A percentile compares a stretch with the other conserved stretches of the same genome.
phyloP scores from a whole-genome alignment of 2,329 filamentous ascomycete genomes.

The Colletotrichum chrysophilum region DNA sequence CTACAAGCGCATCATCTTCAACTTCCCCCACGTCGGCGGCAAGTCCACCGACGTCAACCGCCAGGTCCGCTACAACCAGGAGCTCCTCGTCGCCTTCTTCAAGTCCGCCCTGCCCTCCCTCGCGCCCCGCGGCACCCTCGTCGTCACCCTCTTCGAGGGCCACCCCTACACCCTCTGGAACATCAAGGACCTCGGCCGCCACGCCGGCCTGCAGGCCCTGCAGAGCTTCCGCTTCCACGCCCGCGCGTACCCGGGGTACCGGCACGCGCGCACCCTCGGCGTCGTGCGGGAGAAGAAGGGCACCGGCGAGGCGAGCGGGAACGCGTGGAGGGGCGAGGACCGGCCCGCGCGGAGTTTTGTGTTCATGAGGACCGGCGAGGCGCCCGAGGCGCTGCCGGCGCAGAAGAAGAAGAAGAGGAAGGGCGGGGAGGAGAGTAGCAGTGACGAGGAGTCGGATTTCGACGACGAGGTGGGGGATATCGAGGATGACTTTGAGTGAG shows the following conservation, averaged over 20 bases:
- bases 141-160: slow-evolving; percentile 90
- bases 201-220: slow-evolving; percentile 73
- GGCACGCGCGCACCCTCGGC: slow-evolving; percentile 75
- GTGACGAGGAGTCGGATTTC: slow-evolving; percentile 23
- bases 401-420: slow-evolving; percentile 35
- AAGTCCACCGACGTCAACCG: slow-evolving; percentile 92
- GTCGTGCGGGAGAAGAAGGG: slow-evolving; percentile 55
- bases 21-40: slow-evolving; percentile 96
- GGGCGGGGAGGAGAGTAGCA: slow-evolving; percentile 33
- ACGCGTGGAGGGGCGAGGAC: slow-evolving; percentile 47
- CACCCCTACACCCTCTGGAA: slow-evolving; percentile 98
- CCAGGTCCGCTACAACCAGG: slow-evolving; percentile 91
- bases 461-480: slow-evolving; percentile 29
- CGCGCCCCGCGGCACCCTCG: slow-evolving; percentile 62
- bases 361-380: slow-evolving; percentile 65
- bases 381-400: slow-evolving; percentile 26
- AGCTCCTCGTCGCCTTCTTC: slow-evolving; percentile 75
- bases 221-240: slow-evolving; percentile 74
- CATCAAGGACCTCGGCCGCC: slow-evolving; percentile 82
- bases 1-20: slow-evolving; percentile 88
- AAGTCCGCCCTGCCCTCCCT: slow-evolving; percentile 56
- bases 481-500: not conserved
- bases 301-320: slow-evolving; percentile 45
- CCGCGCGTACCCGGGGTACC: slow-evolving; percentile 74
- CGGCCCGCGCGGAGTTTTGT: slow-evolving; percentile 62